Base-by-base conservation (phyloP, 1,139 yeast species). In the Yamadazyma mexicana region DNA sequence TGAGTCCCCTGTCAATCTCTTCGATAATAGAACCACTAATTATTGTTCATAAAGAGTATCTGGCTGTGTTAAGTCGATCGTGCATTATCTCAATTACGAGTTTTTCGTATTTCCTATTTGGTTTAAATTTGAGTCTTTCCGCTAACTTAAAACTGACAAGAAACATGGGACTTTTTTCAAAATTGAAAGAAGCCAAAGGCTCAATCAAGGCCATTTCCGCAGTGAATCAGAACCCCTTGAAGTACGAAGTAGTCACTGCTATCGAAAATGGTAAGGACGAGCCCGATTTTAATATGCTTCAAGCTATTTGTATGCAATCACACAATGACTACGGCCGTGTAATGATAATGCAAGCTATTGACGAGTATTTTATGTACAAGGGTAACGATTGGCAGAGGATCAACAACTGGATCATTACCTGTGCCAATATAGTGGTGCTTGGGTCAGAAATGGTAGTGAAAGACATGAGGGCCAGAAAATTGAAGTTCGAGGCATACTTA, bases 181-280 rank as follows among this genome's bases (percentile, higher is more conserved):
- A 34, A 20, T 31, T 34, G 5, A 34, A 34, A 27, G 32, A 34
- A 20, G 37, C 37, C 16, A 34, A 34, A 26, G 37, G 37, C 14
- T 18, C 27, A 22, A 32, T 34, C 4, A 34, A 34, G 17, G 37
- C 26, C 11, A 17, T 34, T 14, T 15, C 30, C 5, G 17, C 26
- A 9, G 24, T 27, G 17, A 18, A 10, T 17, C 24, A 33, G 20
- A 34, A 34, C 16, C 37, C 37, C 5, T 16, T 34, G 23, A 34
- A 17, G n/a, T 20, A 25, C 6, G 28, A 17, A 10, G 30, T 34
- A 17, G 27, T 30, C 31, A 34, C 37, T 8, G 17, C 30, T 29
- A 34, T 34, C 11, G 37, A 34, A 27, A 33, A 25, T 15, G 36
- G 31, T n/a, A 25, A 33, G 12, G 31, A 26, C 5, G n/a, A n/a